These are phyloP conservation scores for Pseudogymnoascus sp. DNA, from an alignment of 2,329 filamentous ascomycete genomes.

Conservation along the genomic window DNA sequence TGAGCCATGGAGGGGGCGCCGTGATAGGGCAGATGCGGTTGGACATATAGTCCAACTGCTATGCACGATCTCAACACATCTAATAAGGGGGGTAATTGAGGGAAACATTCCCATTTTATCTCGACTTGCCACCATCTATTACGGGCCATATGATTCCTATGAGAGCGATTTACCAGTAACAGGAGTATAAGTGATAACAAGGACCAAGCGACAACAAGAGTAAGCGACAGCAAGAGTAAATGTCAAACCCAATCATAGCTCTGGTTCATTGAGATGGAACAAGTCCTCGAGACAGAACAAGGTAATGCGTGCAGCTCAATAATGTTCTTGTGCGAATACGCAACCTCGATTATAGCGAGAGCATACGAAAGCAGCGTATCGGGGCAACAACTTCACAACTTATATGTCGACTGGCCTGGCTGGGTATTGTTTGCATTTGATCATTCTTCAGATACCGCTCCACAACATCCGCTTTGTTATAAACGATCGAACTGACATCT, in stretches of 20 bases:
- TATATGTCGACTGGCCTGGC: not conserved
- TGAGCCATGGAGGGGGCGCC: too few species aligned
- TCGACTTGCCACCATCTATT: too few species aligned
- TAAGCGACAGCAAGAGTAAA: not conserved
- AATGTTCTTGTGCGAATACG: not conserved
- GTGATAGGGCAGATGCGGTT: too few species aligned
- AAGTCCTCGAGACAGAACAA: not conserved
- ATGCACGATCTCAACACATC: too few species aligned
- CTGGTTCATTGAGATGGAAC: not conserved
- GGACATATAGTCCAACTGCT: too few species aligned
- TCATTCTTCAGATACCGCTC: not conserved
- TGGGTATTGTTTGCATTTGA: not conserved
- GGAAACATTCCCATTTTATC: too few species aligned
- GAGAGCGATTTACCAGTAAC: too few species aligned
- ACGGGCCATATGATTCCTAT: too few species aligned
- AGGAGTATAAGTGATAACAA: too few species aligned
- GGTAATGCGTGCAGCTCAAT: not conserved
- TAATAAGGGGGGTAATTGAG: too few species aligned
- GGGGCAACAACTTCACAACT: not conserved
- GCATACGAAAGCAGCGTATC: not conserved
- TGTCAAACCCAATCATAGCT: not conserved
- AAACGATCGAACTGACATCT: not conserved
- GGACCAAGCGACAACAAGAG: not conserved
- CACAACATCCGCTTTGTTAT: not conserved
- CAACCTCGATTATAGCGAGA: not conserved